phyloP scores from a whole-genome alignment of 331 rosid genomes.

The Acacia concinna region DNA sequence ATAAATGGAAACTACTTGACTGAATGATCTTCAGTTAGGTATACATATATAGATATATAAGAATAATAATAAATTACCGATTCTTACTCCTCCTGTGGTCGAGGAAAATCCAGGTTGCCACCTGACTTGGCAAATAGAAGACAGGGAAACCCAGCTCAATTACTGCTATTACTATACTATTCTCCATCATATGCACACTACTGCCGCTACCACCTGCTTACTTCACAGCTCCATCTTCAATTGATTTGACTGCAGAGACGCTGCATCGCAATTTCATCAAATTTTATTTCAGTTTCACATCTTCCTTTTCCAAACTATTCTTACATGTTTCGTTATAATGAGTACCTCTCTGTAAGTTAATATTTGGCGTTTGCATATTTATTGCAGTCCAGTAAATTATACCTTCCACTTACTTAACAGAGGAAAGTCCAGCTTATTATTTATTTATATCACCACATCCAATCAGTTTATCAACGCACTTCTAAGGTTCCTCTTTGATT shows the following conservation, averaged over 20 bases:
- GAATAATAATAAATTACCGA: constrained; percentile 51
- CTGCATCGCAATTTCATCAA: constrained; percentile 50
- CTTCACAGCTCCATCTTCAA: constrained; percentile 91
- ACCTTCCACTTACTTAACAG: not conserved
- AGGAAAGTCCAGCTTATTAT: too few species aligned
- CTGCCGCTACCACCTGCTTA: constrained; percentile 53
- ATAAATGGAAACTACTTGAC: not conserved
- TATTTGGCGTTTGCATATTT: not conserved
- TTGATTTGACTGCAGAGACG: constrained; percentile 72
- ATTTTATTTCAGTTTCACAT: constrained; percentile 11
- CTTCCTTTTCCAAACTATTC: not conserved
- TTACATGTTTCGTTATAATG: not conserved
- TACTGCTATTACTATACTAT: constrained; percentile 51
- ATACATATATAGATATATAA: not conserved
- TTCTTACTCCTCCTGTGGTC: constrained; percentile 50
- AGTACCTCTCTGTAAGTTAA: not conserved
- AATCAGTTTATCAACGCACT: not conserved
- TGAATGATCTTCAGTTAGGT: not conserved
- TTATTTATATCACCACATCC: too few species aligned
- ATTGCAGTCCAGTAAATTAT: constrained; percentile 7
- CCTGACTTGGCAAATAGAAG: constrained; percentile 55
- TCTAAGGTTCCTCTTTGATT: constrained; percentile 18
- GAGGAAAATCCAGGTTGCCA: constrained; percentile 52
- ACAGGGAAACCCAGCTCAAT: constrained; percentile 53
- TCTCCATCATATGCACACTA: constrained; percentile 71